Base-by-base conservation (phyloP, 2,329 filamentous ascomycete species). In the Fusarium falciforme region DNA sequence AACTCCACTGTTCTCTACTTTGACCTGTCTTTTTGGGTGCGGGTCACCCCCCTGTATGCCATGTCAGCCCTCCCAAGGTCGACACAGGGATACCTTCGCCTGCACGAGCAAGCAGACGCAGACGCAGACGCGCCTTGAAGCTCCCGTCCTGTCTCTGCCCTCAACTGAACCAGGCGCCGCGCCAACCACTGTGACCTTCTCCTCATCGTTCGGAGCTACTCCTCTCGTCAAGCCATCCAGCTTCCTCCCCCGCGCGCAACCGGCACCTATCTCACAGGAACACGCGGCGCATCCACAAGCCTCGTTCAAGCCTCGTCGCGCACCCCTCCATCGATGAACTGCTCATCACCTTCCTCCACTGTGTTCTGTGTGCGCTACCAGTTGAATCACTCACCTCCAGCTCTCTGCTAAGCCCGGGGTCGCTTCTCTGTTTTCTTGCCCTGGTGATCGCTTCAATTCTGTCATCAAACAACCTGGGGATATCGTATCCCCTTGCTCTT, bases 211-310 rank as follows among this genome's bases (percentile, higher is more conserved):
- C 29, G 38, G 40, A 61, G 58, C 59, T 61, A 47, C 59, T 61
- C 59, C 42, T 61, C 59, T 61, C 29, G 59, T 61, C 31, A 49
- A 59, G 29, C 31, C 22, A 20, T 42, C 58, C 35, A 59, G 52
- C 67, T 54, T 31, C 58, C 58, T 66, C 66, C 59, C 57, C 44
- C 44, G 44, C 64, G 31, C 63, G 33, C 66, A 49, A 40, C 25
- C 47, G 62, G 58, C 44, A 54, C 60, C 60, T 38, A 54, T 52
- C 60, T 62, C 22, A 38, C 42, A 33, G 31, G 60, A 62, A 62
- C 42, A 62, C 60, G 67, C 68, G 35, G 44, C 60, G 47, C 68
- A 62, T 68, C 27, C 25, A 49, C 52, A 71, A 68, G 44, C 64
- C 52, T 52, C 47, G 31, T 36, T 52, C 47, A 52, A 59, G 44